phyloP scores from a whole-genome alignment of 2,329 filamentous ascomycete genomes.

The Paramyrothecium roridum region DNA sequence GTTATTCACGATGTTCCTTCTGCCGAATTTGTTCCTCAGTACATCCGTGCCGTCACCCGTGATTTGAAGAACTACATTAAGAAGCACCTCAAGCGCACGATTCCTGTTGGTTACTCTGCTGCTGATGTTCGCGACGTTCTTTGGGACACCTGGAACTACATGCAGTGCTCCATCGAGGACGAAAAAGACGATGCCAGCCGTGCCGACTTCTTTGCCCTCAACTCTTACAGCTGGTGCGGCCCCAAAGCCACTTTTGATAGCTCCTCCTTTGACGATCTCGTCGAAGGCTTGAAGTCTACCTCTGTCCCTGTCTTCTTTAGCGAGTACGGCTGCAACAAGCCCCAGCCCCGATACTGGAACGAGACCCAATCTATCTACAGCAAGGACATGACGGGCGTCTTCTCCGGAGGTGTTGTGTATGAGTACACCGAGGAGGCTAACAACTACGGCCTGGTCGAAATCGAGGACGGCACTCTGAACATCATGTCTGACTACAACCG shows the following conservation, averaged over 20 bases:
- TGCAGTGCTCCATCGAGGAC: constrained; percentile 61
- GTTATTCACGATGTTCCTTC: constrained; percentile 66
- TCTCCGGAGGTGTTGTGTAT: constrained; percentile 78
- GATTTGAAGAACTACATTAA: constrained; percentile 80
- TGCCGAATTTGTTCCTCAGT: constrained; percentile 62
- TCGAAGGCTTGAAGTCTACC: constrained; percentile 60
- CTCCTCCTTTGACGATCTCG: constrained; percentile 61
- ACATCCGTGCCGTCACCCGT: constrained; percentile 70
- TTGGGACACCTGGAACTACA: constrained; percentile 72
- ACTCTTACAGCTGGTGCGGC: constrained; percentile 69
- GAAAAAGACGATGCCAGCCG: constrained; percentile 58
- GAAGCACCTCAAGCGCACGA: constrained; percentile 62
- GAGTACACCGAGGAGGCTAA: constrained; percentile 73
- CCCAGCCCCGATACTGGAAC: constrained; percentile 69
- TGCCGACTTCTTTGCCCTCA: constrained; percentile 74
- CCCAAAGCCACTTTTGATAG: constrained; percentile 56
- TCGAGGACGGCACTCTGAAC: constrained; percentile 55
- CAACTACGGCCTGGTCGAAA: constrained; percentile 61
- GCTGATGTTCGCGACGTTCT: constrained; percentile 74
- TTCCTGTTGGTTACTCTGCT: constrained; percentile 78
- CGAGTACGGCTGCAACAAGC: constrained; percentile 76
- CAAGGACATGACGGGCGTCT: constrained; percentile 61
- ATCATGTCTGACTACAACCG: constrained; percentile 68
- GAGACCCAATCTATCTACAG: constrained; percentile 74
- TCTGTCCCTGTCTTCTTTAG: constrained; percentile 79